A percentile compares a stretch with the other conserved stretches of the same genome.
phyloP scores from a whole-genome alignment of 495 filamentous ascomycete species.

The Penicillium malachiteum region DNA sequence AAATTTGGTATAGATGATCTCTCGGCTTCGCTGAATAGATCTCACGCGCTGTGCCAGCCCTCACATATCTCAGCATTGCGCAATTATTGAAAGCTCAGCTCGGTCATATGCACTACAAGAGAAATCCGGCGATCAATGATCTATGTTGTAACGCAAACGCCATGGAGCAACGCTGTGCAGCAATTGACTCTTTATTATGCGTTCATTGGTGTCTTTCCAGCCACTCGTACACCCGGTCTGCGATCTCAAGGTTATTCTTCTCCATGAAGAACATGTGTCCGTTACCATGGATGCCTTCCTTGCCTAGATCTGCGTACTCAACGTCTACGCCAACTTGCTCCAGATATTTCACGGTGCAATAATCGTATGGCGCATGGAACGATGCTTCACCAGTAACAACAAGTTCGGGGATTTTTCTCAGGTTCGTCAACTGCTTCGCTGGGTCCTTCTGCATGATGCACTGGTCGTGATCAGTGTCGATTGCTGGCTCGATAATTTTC shows the following conservation, averaged over 20 bases:
- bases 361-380: conserved; percentile 58
- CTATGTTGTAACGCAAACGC: too few species aligned
- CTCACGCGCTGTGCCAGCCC: too few species aligned
- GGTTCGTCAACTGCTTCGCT: conserved; percentile 49
- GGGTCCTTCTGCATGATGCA: conserved; percentile 48
- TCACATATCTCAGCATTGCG: too few species aligned
- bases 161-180: too few species aligned
- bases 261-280: conserved; percentile 61
- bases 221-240: conserved; percentile 40
- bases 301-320: conserved; percentile 44
- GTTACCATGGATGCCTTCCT: conserved; percentile 53
- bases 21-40: too few species aligned
- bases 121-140: too few species aligned
- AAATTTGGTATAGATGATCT: too few species aligned
- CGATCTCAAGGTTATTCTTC: conserved; percentile 56
- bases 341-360: conserved; percentile 53
- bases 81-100: too few species aligned
- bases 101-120: too few species aligned
- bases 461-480: conserved; percentile 23
- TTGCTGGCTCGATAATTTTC: conserved; percentile 22
- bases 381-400: conserved; percentile 54
- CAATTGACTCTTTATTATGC: too few species aligned
- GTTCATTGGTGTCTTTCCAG: conserved; percentile 20
- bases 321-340: conserved; percentile 53
- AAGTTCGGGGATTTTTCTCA: conserved; percentile 44